Percentiles rank a stretch among this genome's conserved stretches.
Evolutionary conservation across 345 rosid species (phyloP).

Genomic region (Hibiscus syriacus): DNA sequence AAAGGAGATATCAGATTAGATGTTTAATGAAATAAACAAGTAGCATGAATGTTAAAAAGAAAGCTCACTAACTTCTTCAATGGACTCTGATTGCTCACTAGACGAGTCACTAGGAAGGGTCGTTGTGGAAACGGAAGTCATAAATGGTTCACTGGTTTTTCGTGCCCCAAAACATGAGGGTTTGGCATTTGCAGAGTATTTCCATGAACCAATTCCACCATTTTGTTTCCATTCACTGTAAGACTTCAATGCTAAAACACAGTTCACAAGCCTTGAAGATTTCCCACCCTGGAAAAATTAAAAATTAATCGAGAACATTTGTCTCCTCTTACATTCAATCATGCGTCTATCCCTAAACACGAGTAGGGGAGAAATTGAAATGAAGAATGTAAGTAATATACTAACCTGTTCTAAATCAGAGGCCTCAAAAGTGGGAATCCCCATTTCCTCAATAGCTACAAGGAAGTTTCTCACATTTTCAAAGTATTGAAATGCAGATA

Average conservation of each 20-base stretch:
- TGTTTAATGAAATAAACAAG: neutral
- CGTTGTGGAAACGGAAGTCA: conserved; percentile 23
- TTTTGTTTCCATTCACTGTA: conserved; percentile 71
- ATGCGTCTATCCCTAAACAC: too few relatives aligned
- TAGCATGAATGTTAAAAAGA: conserved; percentile 3
- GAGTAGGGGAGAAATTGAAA: too few relatives aligned
- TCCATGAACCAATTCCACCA: conserved; percentile 72
- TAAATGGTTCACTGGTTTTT: conserved; percentile 57
- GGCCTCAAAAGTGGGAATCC: conserved; percentile 82
- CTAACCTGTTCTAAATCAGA: conserved; percentile 83
- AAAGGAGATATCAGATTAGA: neutral
- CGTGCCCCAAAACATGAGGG: conserved; percentile 32
- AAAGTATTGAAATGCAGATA: conserved; percentile 84
- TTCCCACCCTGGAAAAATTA: conserved; percentile 56
- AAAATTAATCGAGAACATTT: neutral
- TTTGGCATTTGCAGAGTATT: conserved; percentile 48
- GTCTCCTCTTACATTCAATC: too few relatives aligned
- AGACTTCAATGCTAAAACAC: conserved; percentile 79
- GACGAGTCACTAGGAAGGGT: conserved; percentile 18
- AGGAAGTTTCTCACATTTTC: conserved; percentile 89
- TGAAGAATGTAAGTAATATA: neutral
- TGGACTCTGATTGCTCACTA: conserved; percentile 38
- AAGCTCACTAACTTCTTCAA: conserved; percentile 52
- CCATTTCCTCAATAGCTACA: conserved; percentile 65
- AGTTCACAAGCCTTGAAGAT: conserved; percentile 64